A percentile compares a stretch with the other conserved stretches of the same genome.
phyloP scores from a whole-genome alignment of 495 filamentous ascomycete genomes.

The Xylaria cubensis region DNA sequence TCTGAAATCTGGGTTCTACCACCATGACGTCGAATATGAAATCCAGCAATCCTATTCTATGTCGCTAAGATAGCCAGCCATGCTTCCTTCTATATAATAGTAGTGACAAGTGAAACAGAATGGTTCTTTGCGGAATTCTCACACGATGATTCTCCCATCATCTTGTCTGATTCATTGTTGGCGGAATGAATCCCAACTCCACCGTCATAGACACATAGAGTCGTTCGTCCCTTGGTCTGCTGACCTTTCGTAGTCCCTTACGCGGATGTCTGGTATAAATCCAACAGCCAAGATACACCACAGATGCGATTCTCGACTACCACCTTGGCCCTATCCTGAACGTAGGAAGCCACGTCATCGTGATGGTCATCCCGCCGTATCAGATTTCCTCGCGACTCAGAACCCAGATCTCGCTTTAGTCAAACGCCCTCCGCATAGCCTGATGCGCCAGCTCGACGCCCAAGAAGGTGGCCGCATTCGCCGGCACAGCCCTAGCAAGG shows the following conservation, averaged over 20 bases:
- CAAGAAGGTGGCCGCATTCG: slow-evolving; percentile 79
- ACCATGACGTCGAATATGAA: neutral
- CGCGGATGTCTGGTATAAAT: neutral
- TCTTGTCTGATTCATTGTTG: neutral
- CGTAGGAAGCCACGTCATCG: neutral
- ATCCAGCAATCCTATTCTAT: neutral
- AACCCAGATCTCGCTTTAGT: slow-evolving; percentile 26
- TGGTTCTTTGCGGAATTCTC: neutral
- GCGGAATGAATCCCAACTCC: neutral
- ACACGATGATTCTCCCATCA: neutral
- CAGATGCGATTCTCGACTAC: too few relatives aligned
- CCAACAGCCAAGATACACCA: neutral
- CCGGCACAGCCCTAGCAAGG: slow-evolving; percentile 89
- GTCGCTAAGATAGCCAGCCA: neutral
- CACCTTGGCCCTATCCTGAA: too few relatives aligned
- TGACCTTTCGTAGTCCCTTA: neutral
- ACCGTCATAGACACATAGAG: neutral
- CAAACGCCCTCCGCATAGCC: slow-evolving; percentile 78
- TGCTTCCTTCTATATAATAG: neutral
- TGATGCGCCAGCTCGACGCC: slow-evolving; percentile 85
- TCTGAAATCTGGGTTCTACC: neutral
- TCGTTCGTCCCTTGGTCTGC: too few relatives aligned
- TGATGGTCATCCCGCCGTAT: too few relatives aligned
- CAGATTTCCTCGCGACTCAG: too few relatives aligned
- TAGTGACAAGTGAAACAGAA: neutral